Evolutionary conservation across 2,329 filamentous ascomycete genomes (phyloP).

Genomic region (Xylaria sp.): DNA sequence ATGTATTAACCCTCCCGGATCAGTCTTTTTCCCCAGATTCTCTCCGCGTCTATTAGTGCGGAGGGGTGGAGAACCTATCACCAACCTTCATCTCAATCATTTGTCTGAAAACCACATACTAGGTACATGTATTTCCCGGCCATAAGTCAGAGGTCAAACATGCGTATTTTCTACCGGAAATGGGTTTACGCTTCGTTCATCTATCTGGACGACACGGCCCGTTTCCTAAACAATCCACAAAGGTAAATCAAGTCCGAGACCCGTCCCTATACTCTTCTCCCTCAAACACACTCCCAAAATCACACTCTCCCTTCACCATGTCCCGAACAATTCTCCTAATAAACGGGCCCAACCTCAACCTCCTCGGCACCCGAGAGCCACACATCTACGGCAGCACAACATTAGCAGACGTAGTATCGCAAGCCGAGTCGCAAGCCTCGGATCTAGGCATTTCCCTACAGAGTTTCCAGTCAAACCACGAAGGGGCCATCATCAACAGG

Average conservation of each 20-base stretch:
- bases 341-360: slow-evolving; percentile 86
- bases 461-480: slow-evolving; percentile 80
- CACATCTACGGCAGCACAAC: slow-evolving; percentile 77
- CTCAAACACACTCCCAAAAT: neutral
- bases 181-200: neutral
- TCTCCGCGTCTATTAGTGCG: slow-evolving; percentile 23
- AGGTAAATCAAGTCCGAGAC: neutral
- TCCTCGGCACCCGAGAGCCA: slow-evolving; percentile 79
- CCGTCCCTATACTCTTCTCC: neutral
- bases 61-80: slow-evolving; percentile 19
- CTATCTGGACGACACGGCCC: neutral
- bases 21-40: slow-evolving; percentile 28
- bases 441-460: slow-evolving; percentile 60
- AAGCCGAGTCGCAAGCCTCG: slow-evolving; percentile 60
- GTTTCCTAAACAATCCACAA: neutral
- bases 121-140: slow-evolving; percentile 5
- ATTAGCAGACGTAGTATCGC: slow-evolving; percentile 67
- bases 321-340: slow-evolving; percentile 70
- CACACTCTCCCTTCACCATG: slow-evolving; percentile 18
- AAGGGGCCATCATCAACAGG: slow-evolving; percentile 77
- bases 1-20: slow-evolving; percentile 7
- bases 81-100: neutral
- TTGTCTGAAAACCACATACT: neutral
- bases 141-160: neutral
- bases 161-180: neutral